These are phyloP conservation scores for Plantago elongata DNA, from an alignment of 257 asterid species.

Conservation along the genomic window DNA sequence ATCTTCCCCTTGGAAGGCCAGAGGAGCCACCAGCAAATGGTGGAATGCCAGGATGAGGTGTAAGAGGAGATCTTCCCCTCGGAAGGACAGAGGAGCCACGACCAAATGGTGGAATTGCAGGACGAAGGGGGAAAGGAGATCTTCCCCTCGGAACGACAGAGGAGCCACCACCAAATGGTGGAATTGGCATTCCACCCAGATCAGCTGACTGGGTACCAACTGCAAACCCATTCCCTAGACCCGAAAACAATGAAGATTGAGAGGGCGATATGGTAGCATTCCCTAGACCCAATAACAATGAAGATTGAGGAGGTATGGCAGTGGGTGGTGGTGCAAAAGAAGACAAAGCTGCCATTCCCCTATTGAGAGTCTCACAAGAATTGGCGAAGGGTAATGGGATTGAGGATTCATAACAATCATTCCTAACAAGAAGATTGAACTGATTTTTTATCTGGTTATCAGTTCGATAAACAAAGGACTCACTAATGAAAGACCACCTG, in stretches of 20 bases:
- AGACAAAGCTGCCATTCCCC: conserved; percentile 18
- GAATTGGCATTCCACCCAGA: neutral
- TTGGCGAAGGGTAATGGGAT: conserved; percentile 9
- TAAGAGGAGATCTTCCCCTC: conserved; percentile 13
- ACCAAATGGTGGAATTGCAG: neutral
- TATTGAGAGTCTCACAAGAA: conserved; percentile 7
- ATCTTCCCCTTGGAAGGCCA: conserved; percentile 17
- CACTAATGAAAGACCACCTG: conserved; percentile 33
- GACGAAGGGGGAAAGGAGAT: neutral
- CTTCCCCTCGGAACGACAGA: conserved; percentile 19
- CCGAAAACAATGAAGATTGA: conserved; percentile 17
- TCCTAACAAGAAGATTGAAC: conserved; percentile 34
- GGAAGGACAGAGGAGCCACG: conserved; percentile 25
- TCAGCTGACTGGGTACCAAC: conserved; percentile 18
- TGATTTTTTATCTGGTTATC: conserved; percentile 46
- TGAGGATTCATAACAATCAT: neutral
- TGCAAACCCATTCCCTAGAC: conserved; percentile 6
- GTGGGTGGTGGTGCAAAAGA: neutral
- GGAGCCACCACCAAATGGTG: conserved; percentile 18
- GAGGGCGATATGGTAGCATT: neutral
- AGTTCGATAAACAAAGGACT: conserved; percentile 29
- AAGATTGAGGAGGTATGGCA: conserved; percentile 2
- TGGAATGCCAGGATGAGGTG: neutral
- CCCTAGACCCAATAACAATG: conserved; percentile 13
- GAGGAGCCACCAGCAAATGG: conserved; percentile 19